These are phyloP conservation scores for Lathyrus sativus DNA, from an alignment of 306 rosid species.

Conservation along the genomic window DNA sequence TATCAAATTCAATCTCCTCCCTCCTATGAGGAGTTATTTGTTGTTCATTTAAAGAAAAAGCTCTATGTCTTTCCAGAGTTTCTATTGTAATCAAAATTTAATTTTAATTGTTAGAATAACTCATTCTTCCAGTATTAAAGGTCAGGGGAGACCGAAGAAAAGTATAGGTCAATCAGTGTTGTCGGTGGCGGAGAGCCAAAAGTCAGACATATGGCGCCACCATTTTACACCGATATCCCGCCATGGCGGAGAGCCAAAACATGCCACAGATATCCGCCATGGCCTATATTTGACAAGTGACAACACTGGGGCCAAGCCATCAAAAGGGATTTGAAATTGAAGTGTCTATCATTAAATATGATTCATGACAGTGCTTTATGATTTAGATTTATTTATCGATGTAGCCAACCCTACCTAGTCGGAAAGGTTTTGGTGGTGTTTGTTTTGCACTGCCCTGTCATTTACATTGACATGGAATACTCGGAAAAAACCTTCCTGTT, in stretches of 20 bases:
- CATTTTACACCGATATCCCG: too few species aligned
- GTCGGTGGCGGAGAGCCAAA: neutral
- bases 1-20: constrained; percentile 11
- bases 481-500: constrained; percentile 13
- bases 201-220: too few species aligned
- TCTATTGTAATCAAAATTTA: constrained; percentile 4
- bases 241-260: too few species aligned
- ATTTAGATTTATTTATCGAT: neutral
- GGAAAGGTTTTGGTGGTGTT: neutral
- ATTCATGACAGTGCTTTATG: constrained; percentile 1
- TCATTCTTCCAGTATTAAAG: neutral
- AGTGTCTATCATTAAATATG: constrained; percentile 1
- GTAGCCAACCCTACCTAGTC: neutral
- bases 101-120: constrained; percentile 8
- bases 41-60: neutral
- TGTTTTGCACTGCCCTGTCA: constrained; percentile 21
- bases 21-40: constrained; percentile 10
- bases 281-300: too few species aligned
- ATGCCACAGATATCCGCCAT: too few species aligned
- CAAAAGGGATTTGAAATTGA: neutral
- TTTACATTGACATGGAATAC: constrained; percentile 22
- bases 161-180: neutral
- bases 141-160: neutral
- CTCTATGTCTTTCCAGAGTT: constrained; percentile 13
- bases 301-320: neutral